Evolutionary conservation across 2,329 filamentous ascomycete genomes (phyloP).

Genomic region (Rhexocercosporidium sp.): DNA sequence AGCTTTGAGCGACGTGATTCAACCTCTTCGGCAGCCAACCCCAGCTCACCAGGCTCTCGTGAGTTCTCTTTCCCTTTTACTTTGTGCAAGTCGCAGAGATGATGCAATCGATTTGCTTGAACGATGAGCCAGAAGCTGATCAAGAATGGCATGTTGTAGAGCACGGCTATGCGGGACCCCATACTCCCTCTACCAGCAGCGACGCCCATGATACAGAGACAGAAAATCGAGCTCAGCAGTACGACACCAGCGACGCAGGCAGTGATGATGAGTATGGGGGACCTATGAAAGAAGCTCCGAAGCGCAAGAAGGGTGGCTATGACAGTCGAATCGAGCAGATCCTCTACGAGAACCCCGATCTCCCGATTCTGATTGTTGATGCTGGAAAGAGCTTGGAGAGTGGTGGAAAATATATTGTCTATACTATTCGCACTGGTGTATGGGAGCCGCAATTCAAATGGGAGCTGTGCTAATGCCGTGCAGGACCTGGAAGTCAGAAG

Average conservation of each 20-base stretch:
- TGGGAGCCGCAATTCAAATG: constrained; percentile 6
- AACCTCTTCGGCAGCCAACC: constrained; percentile 69
- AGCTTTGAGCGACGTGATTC: constrained; percentile 90
- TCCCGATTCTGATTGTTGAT: constrained; percentile 89
- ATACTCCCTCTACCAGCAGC: constrained; percentile 65
- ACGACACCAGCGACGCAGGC: constrained; percentile 49
- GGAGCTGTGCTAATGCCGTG: constrained; percentile 27
- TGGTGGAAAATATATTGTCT: constrained; percentile 92
- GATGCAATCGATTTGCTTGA: constrained; percentile 47
- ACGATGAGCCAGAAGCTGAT: constrained; percentile 48
- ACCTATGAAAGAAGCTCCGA: constrained; percentile 52
- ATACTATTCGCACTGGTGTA: constrained; percentile 95
- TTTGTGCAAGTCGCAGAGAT: constrained; percentile 33
- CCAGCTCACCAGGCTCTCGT: constrained; percentile 64
- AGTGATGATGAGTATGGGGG: constrained; percentile 55
- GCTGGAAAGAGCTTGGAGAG: constrained; percentile 95
- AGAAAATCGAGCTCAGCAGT: constrained; percentile 30
- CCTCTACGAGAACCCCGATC: constrained; percentile 89
- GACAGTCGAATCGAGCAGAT: constrained; percentile 97
- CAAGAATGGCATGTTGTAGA: constrained; percentile 53
- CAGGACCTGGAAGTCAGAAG: constrained; percentile 94
- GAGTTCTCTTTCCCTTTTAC: constrained; percentile 45
- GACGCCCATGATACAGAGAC: constrained; percentile 56
- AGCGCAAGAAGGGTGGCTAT: constrained; percentile 82
- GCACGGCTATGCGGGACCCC: constrained; percentile 54